A percentile compares a stretch with the other conserved stretches of the same genome.
Evolutionary conservation across 495 filamentous ascomycete species (phyloP).

Genomic region (Xylaria scruposa): DNA sequence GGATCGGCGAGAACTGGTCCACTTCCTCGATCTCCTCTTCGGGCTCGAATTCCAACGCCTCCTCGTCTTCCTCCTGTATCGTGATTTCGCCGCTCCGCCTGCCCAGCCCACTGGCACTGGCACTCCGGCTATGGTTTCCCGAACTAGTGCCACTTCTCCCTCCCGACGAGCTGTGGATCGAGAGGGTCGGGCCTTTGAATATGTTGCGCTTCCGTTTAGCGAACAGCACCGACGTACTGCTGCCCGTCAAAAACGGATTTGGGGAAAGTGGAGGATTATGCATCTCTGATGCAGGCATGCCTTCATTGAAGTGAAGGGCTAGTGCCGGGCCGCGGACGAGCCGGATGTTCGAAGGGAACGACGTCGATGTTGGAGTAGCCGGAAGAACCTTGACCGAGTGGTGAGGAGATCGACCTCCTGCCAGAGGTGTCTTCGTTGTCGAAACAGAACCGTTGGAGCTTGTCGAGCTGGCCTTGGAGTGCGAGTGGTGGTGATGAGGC

Average conservation of each 20-base stretch:
- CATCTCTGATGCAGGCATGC: conserved; percentile 45
- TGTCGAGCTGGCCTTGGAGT: conserved; percentile 93
- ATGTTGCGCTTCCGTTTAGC: conserved; percentile 87
- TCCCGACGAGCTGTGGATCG: conserved; percentile 48
- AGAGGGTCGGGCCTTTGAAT: conserved; percentile 85
- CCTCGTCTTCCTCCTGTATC: conserved; percentile 86
- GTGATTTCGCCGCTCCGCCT: conserved; percentile 70
- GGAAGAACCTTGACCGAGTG: conserved; percentile 93
- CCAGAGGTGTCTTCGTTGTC: conserved; percentile 68
- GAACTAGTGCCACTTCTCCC: conserved; percentile 44
- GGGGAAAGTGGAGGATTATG: conserved; percentile 51
- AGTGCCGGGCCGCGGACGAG: conserved; percentile 69
- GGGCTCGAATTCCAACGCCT: conserved; percentile 47
- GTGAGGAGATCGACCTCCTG: conserved; percentile 75
- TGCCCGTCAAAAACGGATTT: conserved; percentile 53
- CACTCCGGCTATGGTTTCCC: conserved; percentile 55
- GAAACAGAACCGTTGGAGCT: conserved; percentile 80
- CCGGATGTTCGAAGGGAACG: conserved; percentile 88
- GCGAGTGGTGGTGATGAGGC: conserved; percentile 89
- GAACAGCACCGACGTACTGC: conserved; percentile 74
- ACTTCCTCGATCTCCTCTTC: conserved; percentile 68
- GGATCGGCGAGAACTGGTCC: conserved; percentile 66
- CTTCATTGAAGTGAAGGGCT: conserved; percentile 60
- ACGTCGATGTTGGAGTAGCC: conserved; percentile 79
- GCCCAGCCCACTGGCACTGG: conserved; percentile 59